Conservation (phyloP, 441 rosid species). For the Pelargonium australe region DNA sequence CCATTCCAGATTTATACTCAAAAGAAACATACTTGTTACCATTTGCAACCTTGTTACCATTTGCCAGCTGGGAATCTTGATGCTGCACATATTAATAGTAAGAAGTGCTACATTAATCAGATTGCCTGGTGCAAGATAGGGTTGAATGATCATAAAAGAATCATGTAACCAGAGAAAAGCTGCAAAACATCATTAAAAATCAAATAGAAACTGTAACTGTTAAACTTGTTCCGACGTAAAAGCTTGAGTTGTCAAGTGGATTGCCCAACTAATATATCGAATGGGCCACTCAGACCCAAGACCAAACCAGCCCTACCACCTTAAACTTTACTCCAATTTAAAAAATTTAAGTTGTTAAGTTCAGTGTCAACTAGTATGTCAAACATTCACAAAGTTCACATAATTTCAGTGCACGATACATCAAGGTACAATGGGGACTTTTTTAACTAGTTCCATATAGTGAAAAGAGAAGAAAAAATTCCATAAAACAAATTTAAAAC, state of each 20-base stretch:
- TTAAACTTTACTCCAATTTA: too few species aligned
- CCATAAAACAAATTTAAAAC: not conserved
- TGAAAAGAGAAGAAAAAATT: not conserved
- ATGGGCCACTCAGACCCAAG: too few species aligned
- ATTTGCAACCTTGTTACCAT: constrained; percentile 32
- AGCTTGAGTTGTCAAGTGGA: too few species aligned
- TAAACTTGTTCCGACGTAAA: too few species aligned
- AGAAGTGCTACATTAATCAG: constrained; percentile 19
- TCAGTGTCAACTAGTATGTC: too few species aligned
- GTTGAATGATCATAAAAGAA: not conserved
- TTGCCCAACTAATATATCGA: too few species aligned
- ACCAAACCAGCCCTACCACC: too few species aligned
- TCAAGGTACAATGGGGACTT: not conserved
- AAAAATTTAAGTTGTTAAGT: too few species aligned
- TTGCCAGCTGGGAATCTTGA: constrained; percentile 57
- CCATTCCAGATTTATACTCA: constrained; percentile 97
- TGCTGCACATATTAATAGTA: constrained; percentile 47
- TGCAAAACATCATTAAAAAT: not conserved
- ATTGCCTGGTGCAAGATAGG: constrained; percentile 11
- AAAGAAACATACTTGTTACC: constrained; percentile 86
- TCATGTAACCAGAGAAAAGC: not conserved
- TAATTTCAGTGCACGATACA: too few species aligned
- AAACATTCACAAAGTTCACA: too few species aligned
- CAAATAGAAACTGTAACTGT: not conserved
- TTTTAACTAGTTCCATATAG: constrained; percentile 7